Evolutionary conservation across 1,139 yeast genomes (phyloP), one percentile per base, ranked within the genome.

Genomic region (Candida albicans): DNA sequence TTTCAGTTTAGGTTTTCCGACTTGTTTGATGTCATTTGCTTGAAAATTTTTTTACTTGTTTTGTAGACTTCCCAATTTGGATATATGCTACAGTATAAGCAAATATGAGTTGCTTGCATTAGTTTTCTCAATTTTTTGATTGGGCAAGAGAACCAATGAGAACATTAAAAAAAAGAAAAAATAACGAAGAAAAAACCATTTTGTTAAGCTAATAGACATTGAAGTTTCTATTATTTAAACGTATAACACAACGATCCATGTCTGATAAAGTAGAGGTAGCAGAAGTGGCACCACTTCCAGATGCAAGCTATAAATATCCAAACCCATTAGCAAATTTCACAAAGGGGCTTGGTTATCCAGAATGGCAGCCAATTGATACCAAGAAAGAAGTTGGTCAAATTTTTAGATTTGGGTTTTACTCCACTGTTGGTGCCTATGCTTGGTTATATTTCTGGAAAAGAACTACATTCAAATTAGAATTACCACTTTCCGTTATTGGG

Each of bases 361-460:
- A 62, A 40, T 73, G 71, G 68, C 62, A 58, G 46, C 79, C 79
- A 26, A 64, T 73, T 37, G 77, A 73, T 53, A 73, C 78, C 42
- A 66, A 60, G 52, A 68, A 64, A 47, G 67, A 68, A 54, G 72
- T 78, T 24, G 45, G 62, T 40, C 71, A 64, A 52, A 62, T 73
- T 41, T 71, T 73, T 54, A 64, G 63, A 53, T 63, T 70, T 47
- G 62, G 73, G 12, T 72, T 73, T 56, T 73, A 70, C 60, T 57
- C 76, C 44, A 72, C 77, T 24, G 70, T 71, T 14, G 77, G 77
- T 37, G 75, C 78, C 10, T 73, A 73, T 58, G 72, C 75, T 10
- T 73, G 77, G 75, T 65, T 73, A 49, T 71, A 70, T 56, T 57
- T 73, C 44, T 73, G 75, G 76, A 72, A 68, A 54, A 65, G 79